These are phyloP conservation scores for Nicotiana sylvestris DNA, from an alignment of 257 asterid species.

Conservation along the genomic window DNA sequence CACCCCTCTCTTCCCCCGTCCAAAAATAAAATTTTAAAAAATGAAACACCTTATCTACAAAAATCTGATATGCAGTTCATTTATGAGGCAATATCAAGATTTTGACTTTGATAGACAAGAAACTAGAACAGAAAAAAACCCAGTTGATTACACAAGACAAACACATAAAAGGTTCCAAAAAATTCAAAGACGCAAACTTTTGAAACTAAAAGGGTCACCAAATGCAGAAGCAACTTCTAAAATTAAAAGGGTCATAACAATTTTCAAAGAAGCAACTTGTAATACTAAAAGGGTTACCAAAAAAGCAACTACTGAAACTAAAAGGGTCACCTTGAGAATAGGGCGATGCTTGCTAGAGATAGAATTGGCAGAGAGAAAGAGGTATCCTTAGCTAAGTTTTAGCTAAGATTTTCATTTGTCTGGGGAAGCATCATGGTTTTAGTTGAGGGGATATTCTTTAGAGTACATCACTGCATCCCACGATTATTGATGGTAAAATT, in stretches of 20 bases:
- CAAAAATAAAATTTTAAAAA: not conserved
- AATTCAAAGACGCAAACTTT: not conserved
- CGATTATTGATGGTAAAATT: not conserved
- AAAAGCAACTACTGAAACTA: not conserved
- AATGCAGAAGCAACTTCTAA: not conserved
- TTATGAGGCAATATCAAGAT: not conserved
- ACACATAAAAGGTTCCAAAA: no score
- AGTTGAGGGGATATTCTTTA: slow-evolving; percentile 1
- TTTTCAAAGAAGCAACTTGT: not conserved
- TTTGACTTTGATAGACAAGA: not conserved
- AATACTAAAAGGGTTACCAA: not conserved
- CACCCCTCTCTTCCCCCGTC: no score
- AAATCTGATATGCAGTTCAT: not conserved
- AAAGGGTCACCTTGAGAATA: not conserved
- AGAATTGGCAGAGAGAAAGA: not conserved
- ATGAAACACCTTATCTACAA: not conserved
- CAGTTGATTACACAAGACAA: not conserved
- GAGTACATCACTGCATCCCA: not conserved
- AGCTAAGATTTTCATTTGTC: not conserved
- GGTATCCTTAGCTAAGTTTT: not conserved
- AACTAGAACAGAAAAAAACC: not conserved
- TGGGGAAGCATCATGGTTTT: not conserved
- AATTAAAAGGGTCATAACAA: not conserved
- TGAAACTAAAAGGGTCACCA: not conserved
- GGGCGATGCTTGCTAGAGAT: not conserved